Percentiles rank a stretch among this genome's conserved stretches.
phyloP scores from a whole-genome alignment of 345 rosid genomes.

The Eucalyptus shirleyi region DNA sequence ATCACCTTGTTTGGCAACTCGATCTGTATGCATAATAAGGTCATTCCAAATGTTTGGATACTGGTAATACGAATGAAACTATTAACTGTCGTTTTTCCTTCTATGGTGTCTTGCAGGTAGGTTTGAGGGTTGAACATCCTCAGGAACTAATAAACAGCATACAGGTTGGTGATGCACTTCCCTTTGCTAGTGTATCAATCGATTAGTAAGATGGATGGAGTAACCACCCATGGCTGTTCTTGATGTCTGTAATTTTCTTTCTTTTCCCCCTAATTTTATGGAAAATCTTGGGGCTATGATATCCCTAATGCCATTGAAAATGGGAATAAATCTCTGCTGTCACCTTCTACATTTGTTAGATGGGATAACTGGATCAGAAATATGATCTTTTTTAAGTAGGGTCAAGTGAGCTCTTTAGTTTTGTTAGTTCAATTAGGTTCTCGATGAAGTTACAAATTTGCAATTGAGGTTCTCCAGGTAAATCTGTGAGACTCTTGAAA shows the following conservation, averaged over 20 bases:
- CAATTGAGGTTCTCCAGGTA: neutral
- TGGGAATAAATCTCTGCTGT: neutral
- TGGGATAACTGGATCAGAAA: neutral
- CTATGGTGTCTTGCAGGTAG: slow-evolving; percentile 43
- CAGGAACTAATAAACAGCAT: slow-evolving; percentile 83
- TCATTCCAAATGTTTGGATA: neutral
- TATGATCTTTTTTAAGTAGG: neutral
- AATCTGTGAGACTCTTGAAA: neutral
- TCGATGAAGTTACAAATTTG: neutral
- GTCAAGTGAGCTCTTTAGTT: neutral
- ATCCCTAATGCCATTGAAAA: neutral
- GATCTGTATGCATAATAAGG: neutral
- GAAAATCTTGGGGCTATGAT: neutral
- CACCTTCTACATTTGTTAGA: neutral
- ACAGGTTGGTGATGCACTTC: slow-evolving; percentile 31
- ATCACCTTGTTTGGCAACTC: neutral
- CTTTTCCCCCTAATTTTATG: neutral
- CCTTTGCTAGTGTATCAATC: neutral
- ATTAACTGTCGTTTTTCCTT: neutral
- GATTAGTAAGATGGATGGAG: neutral
- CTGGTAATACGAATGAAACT: neutral
- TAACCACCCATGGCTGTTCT: neutral
- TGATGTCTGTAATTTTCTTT: neutral
- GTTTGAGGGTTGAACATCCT: slow-evolving; percentile 94
- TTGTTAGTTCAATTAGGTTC: neutral